phyloP scores from a whole-genome alignment of 148 eudicot species.

The Camellia granthamiana region DNA sequence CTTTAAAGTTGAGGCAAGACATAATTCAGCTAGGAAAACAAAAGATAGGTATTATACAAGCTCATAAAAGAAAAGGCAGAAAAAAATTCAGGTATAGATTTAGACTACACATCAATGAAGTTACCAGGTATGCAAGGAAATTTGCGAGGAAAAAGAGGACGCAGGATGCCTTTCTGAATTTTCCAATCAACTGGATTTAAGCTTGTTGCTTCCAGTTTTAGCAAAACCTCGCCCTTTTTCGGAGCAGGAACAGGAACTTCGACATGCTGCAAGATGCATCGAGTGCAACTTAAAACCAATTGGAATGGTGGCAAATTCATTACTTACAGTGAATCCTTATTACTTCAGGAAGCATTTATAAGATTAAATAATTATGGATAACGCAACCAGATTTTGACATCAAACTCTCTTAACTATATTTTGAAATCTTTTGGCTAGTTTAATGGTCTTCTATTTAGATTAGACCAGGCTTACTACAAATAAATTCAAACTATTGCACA shows the following conservation, averaged over 20 bases:
- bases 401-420: neutral
- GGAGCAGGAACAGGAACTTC: conserved; percentile 72
- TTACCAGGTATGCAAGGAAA: conserved; percentile 72
- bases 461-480: too few species aligned
- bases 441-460: neutral
- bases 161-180: conserved; percentile 51
- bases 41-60: neutral
- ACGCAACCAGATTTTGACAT: neutral
- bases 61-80: neutral
- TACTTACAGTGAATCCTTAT: neutral
- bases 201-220: conserved; percentile 74
- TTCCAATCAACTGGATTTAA: conserved; percentile 80
- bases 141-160: conserved; percentile 59
- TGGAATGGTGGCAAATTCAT: neutral
- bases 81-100: neutral
- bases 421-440: neutral
- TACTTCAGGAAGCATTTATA: neutral
- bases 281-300: neutral
- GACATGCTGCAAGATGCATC: conserved; percentile 55
- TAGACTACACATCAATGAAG: neutral
- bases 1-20: neutral
- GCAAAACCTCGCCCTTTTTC: conserved; percentile 53
- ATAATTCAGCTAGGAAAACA: neutral
- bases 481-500: too few species aligned
- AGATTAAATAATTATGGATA: neutral